Evolutionary conservation across 495 filamentous ascomycete species (phyloP), one percentile per base, ranked within the genome.

Genomic region (Letharia columbiana): DNA sequence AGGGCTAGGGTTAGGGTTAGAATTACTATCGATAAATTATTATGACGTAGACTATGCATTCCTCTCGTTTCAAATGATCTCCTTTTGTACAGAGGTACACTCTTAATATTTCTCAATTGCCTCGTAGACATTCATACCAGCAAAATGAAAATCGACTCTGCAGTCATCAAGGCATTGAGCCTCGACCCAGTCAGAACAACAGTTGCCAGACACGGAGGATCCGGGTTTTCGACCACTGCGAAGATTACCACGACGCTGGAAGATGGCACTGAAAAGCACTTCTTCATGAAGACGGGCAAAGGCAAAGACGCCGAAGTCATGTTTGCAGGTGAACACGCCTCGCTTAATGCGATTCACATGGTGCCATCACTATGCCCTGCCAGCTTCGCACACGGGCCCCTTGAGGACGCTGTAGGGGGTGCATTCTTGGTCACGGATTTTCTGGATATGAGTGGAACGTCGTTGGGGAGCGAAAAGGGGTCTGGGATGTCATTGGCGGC

Each of bases 351-450:
- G 40, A 87, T 96, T 73, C 84, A 90, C 71, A 63, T 81, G 23
- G 86, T 91, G 0, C 89, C 91, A 23, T 84, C 81, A 42, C 82
- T 97, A 64, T 92, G 88, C 72, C 90, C 92, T 0, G 77, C 79
- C 61, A 86, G 88, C 23, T 80, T 90, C 72, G 87, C 87, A 56
- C 84, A 88, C 72, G 91, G 93, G 31, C 78, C 91, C 18, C 72
- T 77, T 39, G 78, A 83, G 7, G 71, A 73, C n/a, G 73, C 74
- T 2, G 72, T 72, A 23, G 83, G 52, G 3, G 52, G 76, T 37
- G 86, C 78, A 68, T 96, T 91, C 72, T 84, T 98, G 17, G 86
- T 81, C 0, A 96, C 91, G 0, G 89, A 92, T 68, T 98, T 91
- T 74, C 80, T 98, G 0, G 82, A 91, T 54, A 81, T 95, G 1